A percentile compares a stretch with the other conserved stretches of the same genome.
These are phyloP conservation scores for Starmera dryadoides DNA, from an alignment of 805 yeast genomes.

Conservation along the genomic window DNA sequence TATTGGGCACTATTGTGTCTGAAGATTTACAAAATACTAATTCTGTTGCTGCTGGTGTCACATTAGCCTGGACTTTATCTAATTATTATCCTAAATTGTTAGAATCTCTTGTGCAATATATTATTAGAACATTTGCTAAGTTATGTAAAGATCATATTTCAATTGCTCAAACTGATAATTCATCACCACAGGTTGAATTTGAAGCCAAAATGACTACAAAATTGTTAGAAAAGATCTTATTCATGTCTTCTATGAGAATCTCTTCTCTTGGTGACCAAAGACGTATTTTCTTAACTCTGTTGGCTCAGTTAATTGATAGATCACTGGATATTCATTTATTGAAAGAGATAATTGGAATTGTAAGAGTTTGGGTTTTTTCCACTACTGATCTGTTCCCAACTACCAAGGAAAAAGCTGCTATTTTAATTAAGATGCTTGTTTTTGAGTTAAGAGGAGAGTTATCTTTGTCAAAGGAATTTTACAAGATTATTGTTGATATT, in stretches of 20 bases:
- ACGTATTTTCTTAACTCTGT: slow-evolving; percentile 73
- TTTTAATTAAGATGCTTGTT: slow-evolving; percentile 86
- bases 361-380: slow-evolving; percentile 85
- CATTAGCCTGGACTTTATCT: slow-evolving; percentile 74
- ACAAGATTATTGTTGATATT: slow-evolving; percentile 78
- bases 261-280: slow-evolving; percentile 90
- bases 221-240: slow-evolving; percentile 67
- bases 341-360: slow-evolving; percentile 67
- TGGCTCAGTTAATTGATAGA: slow-evolving; percentile 87
- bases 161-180: slow-evolving; percentile 33
- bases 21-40: slow-evolving; percentile 72
- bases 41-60: slow-evolving; percentile 83
- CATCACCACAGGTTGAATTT: slow-evolving; percentile 38
- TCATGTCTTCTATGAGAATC: slow-evolving; percentile 73
- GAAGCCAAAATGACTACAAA: slow-evolving; percentile 79
- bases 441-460: slow-evolving; percentile 86
- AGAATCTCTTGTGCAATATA: slow-evolving; percentile 65
- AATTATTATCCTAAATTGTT: slow-evolving; percentile 65
- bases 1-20: slow-evolving; percentile 60
- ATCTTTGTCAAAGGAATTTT: slow-evolving; percentile 67
- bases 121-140: slow-evolving; percentile 85
- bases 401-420: slow-evolving; percentile 91
- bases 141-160: slow-evolving; percentile 82
- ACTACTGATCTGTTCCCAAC: slow-evolving; percentile 85
- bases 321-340: slow-evolving; percentile 73